These are phyloP conservation scores for Patellaria atrata DNA, from an alignment of 495 filamentous ascomycete genomes.

Conservation along the genomic window DNA sequence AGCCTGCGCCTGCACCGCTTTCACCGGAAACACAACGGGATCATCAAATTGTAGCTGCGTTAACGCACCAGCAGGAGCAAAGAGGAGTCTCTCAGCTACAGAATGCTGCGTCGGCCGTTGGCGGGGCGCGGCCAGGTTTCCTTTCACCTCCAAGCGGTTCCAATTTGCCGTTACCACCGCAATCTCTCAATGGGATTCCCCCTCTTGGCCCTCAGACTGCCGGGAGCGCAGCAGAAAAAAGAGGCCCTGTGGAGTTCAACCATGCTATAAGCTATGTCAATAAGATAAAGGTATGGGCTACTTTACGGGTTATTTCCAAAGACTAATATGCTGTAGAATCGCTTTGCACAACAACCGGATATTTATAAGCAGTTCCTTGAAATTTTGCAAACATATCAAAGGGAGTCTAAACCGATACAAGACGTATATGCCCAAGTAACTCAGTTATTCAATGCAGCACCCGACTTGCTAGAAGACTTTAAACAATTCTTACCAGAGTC, in stretches of 20 bases:
- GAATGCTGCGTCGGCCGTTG: constrained; percentile 52
- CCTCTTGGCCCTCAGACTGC: constrained; percentile 39
- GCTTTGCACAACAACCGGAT: constrained; percentile 85
- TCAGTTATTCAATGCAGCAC: constrained; percentile 77
- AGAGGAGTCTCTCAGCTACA: constrained; percentile 67
- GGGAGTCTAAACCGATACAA: constrained; percentile 95
- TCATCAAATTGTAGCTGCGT: constrained; percentile 30
- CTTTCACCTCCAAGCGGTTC: constrained; percentile 25
- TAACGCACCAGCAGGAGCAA: constrained; percentile 64
- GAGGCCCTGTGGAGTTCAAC: constrained; percentile 96
- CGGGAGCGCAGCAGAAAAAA: constrained; percentile 53
- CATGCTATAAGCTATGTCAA: constrained; percentile 99
- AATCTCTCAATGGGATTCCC: constrained; percentile 26
- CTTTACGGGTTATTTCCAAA: neutral
- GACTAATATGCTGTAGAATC: constrained; percentile 43
- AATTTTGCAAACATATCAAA: constrained; percentile 95
- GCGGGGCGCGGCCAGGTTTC: constrained; percentile 26
- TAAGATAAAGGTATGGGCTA: constrained; percentile 78
- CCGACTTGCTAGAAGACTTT: constrained; percentile 96
- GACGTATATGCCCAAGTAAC: constrained; percentile 98
- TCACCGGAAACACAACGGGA: constrained; percentile 33
- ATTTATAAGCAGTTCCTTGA: constrained; percentile 99
- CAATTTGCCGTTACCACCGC: constrained; percentile 33
- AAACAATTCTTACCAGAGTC: constrained; percentile 98
- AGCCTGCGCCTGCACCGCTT: constrained; percentile 18